Evolutionary conservation across 768 basidiomycete species (phyloP).

Genomic region (Auriscalpium vulgare): DNA sequence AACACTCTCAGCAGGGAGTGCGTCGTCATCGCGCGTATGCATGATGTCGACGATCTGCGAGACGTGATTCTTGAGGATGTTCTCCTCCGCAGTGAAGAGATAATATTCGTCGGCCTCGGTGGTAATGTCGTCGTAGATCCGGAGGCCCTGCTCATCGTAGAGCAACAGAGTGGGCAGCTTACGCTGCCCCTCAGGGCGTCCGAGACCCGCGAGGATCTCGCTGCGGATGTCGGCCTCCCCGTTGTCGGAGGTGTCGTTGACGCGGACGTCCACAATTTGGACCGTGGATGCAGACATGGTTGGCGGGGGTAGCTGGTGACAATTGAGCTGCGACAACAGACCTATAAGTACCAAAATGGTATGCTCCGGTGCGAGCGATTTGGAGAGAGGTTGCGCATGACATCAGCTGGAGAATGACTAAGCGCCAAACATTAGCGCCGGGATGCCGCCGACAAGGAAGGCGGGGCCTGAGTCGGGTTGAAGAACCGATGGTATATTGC

Average conservation of each 20-base stretch:
- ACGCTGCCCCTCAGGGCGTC: conserved; percentile 45
- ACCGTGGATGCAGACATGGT: conserved; percentile 5
- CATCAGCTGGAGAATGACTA: no score
- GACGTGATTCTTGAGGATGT: conserved; percentile 66
- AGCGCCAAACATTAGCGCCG: no score
- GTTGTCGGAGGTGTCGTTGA: conserved; percentile 26
- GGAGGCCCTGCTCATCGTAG: conserved; percentile 81
- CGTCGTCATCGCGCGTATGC: conserved; percentile 36
- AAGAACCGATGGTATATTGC: no score
- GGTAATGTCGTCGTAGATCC: conserved; percentile 82
- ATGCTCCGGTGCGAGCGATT: background rate
- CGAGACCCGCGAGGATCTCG: conserved; percentile 49
- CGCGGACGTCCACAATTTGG: conserved; percentile 46
- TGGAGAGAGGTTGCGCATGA: no score
- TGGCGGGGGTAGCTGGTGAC: background rate
- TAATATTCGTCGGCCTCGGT: conserved; percentile 80
- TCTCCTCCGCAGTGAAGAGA: conserved; percentile 81
- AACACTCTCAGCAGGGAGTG: conserved; percentile 36
- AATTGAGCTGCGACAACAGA: background rate
- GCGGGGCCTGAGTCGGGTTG: no score
- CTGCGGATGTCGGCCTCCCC: conserved; percentile 25
- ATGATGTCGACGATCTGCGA: conserved; percentile 70
- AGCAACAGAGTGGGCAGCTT: conserved; percentile 75
- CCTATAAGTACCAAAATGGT: background rate
- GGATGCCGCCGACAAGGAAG: no score